Evolutionary conservation across 108 stramenopile species (phyloP), one percentile per base, ranked within the genome.

Genomic region (Fragilaria crotonensis): DNA sequence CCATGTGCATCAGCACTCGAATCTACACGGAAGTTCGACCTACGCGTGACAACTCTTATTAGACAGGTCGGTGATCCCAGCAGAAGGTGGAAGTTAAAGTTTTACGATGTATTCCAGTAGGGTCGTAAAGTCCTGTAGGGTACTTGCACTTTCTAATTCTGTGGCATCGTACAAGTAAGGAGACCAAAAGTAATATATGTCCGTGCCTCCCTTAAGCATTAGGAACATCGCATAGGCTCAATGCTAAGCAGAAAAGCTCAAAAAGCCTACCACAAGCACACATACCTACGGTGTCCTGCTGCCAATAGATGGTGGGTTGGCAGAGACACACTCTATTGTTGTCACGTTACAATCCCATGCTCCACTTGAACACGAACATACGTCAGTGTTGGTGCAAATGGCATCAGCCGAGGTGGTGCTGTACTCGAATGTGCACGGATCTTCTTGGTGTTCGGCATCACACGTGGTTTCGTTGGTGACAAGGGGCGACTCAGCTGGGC

Each of bases 1-100:
- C 95, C 56, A 96, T 96, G 95, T 90, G 85, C 67, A 94, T 94
- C 59, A 79, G 81, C 50, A 87, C 93, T 25, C 73, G 89, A 61
- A 89, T 94, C 20, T 94, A 77, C 72, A 90, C 88, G 1, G 84
- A 85, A 30, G 18, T 81, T 59, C 51, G 59, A 2, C 72, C 72
- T 18, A 79, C 78, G 17, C 56, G 78, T 45, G 78, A 79, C 63
- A 79, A 76, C 46, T 72, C 70, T 33, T 79, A 79, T 58, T 79
- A n/a, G n/a, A n/a, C 47, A 54, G 29, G n/a, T n/a, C n/a, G n/a
- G n/a, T n/a, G n/a, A n/a, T n/a, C n/a, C n/a, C n/a, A n/a, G n/a
- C n/a, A n/a, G n/a, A n/a, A n/a, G n/a, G n/a, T n/a, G n/a, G n/a
- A n/a, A n/a, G n/a, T n/a, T n/a, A n/a, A n/a, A n/a, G n/a, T n/a